A percentile compares a stretch with the other conserved stretches of the same genome.
These are phyloP conservation scores for Mrakia blollopis DNA, from an alignment of 768 basidiomycete genomes.

Conservation along the genomic window DNA sequence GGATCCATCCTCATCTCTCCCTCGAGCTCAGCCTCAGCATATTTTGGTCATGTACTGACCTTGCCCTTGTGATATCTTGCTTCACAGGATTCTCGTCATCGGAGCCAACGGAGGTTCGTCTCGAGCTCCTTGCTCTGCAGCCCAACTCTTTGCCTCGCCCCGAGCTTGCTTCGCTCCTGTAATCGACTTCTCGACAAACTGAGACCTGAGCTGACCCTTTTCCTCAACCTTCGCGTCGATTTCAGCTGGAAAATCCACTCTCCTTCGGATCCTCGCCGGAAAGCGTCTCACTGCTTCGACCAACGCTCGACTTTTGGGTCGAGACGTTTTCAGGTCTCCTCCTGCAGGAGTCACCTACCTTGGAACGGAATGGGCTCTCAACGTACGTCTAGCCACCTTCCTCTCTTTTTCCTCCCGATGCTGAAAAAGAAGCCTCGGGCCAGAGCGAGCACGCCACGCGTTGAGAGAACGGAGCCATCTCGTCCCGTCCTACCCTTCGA, in stretches of 20 bases:
- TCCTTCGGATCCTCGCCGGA: slow-evolving; percentile 88
- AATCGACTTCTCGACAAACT: not conserved
- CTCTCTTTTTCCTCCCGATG: not conserved
- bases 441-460: not conserved
- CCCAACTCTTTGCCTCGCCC: not conserved
- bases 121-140: not conserved
- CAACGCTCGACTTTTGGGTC: slow-evolving; percentile 65
- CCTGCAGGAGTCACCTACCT: slow-evolving; percentile 77
- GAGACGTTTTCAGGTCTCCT: slow-evolving; percentile 84
- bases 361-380: slow-evolving; percentile 76
- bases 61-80: not conserved
- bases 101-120: slow-evolving; percentile 90
- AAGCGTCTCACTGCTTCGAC: slow-evolving; percentile 69
- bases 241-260: slow-evolving; percentile 83
- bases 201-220: not conserved
- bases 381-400: not conserved
- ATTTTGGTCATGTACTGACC: not conserved
- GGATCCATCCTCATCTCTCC: slow-evolving; percentile 51
- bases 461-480: not conserved
- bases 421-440: not conserved
- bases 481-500: too few species aligned
- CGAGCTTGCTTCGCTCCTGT: not conserved
- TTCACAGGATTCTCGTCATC: slow-evolving; percentile 54
- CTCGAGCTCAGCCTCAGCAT: not conserved
- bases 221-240: not conserved